Evolutionary conservation across 176 grass and related monocot species (phyloP).

Genomic region (Rhipidocladum racemiflorum): DNA sequence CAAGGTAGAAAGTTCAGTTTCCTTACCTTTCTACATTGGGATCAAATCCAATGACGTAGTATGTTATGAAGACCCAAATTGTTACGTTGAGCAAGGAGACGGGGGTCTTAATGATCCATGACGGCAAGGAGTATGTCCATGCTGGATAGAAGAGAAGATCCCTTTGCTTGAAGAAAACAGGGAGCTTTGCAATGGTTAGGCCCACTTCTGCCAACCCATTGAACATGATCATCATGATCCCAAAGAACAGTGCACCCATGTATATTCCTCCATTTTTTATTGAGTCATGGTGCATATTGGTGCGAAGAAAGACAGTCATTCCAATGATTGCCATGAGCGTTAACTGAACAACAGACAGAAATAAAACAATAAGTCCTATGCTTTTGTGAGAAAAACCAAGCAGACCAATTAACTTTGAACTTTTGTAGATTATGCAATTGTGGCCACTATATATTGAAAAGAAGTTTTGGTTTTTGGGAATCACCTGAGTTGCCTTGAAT

Average conservation of each 20-base stretch:
- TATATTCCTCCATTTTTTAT: slow-evolving; percentile 47
- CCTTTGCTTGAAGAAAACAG: slow-evolving; percentile 86
- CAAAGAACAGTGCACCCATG: slow-evolving; percentile 67
- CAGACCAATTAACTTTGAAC: background rate
- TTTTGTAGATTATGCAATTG: background rate
- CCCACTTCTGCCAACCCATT: slow-evolving; percentile 75
- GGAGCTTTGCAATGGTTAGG: slow-evolving; percentile 58
- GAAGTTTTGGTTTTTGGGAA: background rate
- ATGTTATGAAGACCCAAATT: slow-evolving; percentile 72
- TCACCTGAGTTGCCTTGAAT: slow-evolving; percentile 66
- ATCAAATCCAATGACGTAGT: slow-evolving; percentile 84
- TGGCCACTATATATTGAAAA: background rate
- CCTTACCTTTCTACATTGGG: slow-evolving; percentile 59
- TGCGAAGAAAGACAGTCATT: slow-evolving; percentile 79
- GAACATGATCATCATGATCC: slow-evolving; percentile 62
- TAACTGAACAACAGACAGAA: slow-evolving; percentile 22
- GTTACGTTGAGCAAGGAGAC: slow-evolving; percentile 56
- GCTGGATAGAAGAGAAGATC: slow-evolving; percentile 76
- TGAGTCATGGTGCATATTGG: slow-evolving; percentile 43
- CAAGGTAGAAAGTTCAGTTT: background rate
- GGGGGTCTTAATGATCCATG: slow-evolving; percentile 68
- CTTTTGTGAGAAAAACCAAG: background rate
- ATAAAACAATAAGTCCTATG: background rate
- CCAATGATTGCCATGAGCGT: slow-evolving; percentile 46
- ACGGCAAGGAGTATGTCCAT: slow-evolving; percentile 68